phyloP scores from a whole-genome alignment of 345 rosid species.

The Erodium maritimum region DNA sequence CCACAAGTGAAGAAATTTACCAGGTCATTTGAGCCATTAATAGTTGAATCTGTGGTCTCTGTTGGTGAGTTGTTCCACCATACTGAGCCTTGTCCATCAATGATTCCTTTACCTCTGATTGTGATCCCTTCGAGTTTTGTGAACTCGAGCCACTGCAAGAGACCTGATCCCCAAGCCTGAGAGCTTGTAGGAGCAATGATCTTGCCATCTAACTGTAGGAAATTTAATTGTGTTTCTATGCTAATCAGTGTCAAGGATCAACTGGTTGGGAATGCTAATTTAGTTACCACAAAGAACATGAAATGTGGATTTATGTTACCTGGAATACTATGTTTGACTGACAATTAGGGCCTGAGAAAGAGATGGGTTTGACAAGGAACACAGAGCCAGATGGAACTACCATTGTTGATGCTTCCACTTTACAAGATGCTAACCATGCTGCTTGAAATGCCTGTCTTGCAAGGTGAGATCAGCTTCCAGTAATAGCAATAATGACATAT shows the following conservation, averaged over 20 bases:
- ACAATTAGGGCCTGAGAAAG: conserved; percentile 61
- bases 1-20: conserved; percentile 8
- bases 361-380: conserved; percentile 59
- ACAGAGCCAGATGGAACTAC: conserved; percentile 59
- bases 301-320: conserved; percentile 22
- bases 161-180: conserved; percentile 48
- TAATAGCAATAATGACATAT: too few relatives aligned
- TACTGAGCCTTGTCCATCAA: conserved; percentile 79
- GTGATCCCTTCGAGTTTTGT: conserved; percentile 46
- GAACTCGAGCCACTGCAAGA: conserved; percentile 74
- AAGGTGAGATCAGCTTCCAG: not conserved
- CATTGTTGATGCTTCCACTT: conserved; percentile 40
- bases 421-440: conserved; percentile 69
- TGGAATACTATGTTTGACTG: conserved; percentile 48
- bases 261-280: not conserved
- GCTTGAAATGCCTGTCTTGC: conserved; percentile 58
- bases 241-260: not conserved
- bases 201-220: conserved; percentile 65
- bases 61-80: conserved; percentile 58
- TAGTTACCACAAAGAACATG: not conserved
- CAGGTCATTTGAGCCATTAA: conserved; percentile 11
- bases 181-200: conserved; percentile 67
- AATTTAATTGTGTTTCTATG: not conserved
- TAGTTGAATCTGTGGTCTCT: conserved; percentile 14
- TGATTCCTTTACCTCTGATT: conserved; percentile 52